Conservation (phyloP, 306 rosid species). For the Ormosia emarginata region DNA sequence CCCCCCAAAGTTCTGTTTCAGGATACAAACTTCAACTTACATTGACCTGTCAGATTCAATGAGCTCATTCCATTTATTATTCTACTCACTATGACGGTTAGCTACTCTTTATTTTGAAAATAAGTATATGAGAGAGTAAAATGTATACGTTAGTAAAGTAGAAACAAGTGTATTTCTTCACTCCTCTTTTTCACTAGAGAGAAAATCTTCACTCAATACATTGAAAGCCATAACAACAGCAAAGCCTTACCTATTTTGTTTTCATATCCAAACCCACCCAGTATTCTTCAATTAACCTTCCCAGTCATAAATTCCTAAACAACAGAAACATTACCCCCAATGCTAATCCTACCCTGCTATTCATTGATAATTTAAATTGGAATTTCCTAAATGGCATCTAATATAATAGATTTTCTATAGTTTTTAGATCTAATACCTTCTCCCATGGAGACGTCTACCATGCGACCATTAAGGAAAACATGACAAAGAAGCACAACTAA, state of each 20-base stretch:
- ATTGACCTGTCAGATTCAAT: neutral
- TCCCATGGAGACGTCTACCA: too few relatives aligned
- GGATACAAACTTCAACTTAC: neutral
- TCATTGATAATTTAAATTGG: neutral
- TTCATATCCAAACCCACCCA: neutral
- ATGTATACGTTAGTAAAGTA: neutral
- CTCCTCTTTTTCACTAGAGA: neutral
- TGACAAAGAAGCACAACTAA: neutral
- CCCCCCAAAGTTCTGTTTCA: neutral
- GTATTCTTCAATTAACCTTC: too few relatives aligned
- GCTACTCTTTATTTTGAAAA: neutral
- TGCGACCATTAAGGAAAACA: neutral
- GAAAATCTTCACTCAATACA: neutral
- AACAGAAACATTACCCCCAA: neutral
- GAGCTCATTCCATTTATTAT: neutral
- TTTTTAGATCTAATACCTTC: neutral
- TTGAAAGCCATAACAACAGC: neutral
- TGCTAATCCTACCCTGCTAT: neutral
- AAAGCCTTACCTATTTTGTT: neutral
- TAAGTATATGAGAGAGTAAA: neutral
- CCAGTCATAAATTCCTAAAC: neutral
- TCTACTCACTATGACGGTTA: neutral
- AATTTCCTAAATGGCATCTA: neutral
- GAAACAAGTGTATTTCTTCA: neutral
- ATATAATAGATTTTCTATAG: neutral